phyloP scores from a whole-genome alignment of 371 early-diverging fungal species.

The Apophysomyces sp. region DNA sequence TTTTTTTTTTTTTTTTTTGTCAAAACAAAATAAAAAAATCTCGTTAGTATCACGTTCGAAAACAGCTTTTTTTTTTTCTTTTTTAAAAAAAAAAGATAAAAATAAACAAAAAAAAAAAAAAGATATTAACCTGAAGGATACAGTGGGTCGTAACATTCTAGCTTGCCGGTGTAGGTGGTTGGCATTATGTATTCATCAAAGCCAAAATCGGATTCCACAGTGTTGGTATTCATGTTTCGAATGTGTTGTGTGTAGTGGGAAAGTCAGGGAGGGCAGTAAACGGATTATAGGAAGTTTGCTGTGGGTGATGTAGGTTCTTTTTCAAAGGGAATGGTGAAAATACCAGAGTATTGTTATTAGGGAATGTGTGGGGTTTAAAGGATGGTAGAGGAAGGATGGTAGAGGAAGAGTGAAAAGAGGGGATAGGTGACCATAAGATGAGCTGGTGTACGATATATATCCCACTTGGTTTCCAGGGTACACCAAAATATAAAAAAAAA shows the following conservation, averaged over 20 bases:
- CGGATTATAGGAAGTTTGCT: not conserved
- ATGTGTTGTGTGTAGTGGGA: too few species aligned
- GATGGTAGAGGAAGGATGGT: not conserved
- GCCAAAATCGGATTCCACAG: slow-evolving; percentile 35
- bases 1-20: not conserved
- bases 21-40: too few species aligned
- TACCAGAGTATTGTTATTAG: not conserved
- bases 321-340: not conserved
- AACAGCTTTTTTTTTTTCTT: too few species aligned
- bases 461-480: not conserved
- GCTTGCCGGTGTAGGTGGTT: slow-evolving; percentile 35
- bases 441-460: not conserved
- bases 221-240: slow-evolving; percentile 9
- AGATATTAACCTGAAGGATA: slow-evolving; percentile 35
- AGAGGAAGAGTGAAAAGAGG: not conserved
- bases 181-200: slow-evolving; percentile 54
- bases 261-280: not conserved
- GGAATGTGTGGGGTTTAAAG: slow-evolving; percentile 1
- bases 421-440: not conserved
- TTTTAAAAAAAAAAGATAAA: too few species aligned
- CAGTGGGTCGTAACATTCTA: slow-evolving; percentile 39
- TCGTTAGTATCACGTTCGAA: too few species aligned
- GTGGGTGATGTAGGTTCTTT: not conserved
- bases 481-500: not conserved
- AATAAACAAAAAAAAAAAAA: not conserved